Base-by-base conservation (phyloP, 2,329 filamentous ascomycete species). In the Hypoxylon sp. region DNA sequence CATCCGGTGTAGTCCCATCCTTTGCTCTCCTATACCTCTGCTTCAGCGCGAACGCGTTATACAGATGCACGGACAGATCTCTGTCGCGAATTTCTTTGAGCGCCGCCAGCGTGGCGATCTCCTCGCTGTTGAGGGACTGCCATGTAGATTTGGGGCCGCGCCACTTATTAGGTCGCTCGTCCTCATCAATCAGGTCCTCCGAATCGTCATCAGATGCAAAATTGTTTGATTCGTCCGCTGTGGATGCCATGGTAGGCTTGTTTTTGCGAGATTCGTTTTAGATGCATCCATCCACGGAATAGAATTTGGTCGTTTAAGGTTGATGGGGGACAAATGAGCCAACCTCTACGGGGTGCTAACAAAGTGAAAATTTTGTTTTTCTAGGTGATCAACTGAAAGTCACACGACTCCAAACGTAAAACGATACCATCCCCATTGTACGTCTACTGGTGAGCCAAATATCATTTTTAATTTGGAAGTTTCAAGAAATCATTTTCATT, bases 21-120 rank as follows among this genome's bases (percentile, higher is more conserved):
- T 45, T 62, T 11, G 58, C n/a, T 26, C 45, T 59, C 0, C 26
- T 44, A 45, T 71, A 64, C 16, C 84, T 80, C 33, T 80, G 79
- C 76, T 90, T 93, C 57, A 96, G 80, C 33, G 85, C 85, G 78
- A 91, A 90, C 0, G 90, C 84, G 77, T 96, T 93, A 79, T 92
- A 97, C 4, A 97, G 80, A 79, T 97, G 94, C 45, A 89, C 79
- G 0, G 87, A 83, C 9, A 97, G 80, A 74, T 97, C 90, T 55
- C 85, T 81, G 38, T 90, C 86, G 33, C 87, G 83, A 14, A 88
- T 75, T 46, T 87, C 83, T 61, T 90, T 85, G 58, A 97, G 80
- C 6, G 89, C 88, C 4, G 83, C 80, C 61, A 85, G 85, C 1
- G 92, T 83, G 6, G 84, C 82, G 12, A 90, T 84, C 63, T 93